Conservation (phyloP, 139 green algal genomes). For the Auxenochlorella pyrenoidosa region DNA sequence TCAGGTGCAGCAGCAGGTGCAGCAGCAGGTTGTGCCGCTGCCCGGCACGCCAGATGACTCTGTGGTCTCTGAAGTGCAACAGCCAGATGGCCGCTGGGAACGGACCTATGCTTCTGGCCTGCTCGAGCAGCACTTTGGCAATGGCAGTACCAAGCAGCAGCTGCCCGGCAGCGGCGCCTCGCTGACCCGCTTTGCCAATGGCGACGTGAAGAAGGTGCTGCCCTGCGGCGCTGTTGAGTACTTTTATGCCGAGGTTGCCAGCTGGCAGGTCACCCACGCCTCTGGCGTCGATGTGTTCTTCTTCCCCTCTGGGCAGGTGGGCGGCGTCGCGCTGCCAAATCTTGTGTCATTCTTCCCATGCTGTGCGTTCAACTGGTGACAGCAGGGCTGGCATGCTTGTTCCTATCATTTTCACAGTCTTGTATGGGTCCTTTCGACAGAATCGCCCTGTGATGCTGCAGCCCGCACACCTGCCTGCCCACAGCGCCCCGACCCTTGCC, state of each 20-base stretch:
- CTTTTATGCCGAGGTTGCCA: conserved; percentile 83
- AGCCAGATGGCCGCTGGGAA: conserved; percentile 74
- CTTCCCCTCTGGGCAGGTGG: conserved; percentile 81
- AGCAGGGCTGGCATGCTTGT: background rate
- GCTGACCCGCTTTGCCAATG: conserved; percentile 84
- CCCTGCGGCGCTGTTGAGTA: conserved; percentile 69
- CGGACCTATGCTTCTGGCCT: conserved; percentile 56
- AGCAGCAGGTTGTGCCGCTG: background rate
- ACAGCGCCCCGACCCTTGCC: no score
- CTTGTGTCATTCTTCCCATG: no score
- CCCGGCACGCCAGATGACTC: background rate
- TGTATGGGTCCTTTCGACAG: no score
- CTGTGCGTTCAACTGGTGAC: no score
- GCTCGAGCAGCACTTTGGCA: conserved; percentile 66
- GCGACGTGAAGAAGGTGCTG: conserved; percentile 80
- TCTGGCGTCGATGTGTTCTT: conserved; percentile 86
- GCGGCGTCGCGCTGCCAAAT: no score
- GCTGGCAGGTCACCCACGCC: conserved; percentile 83
- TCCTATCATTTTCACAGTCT: no score
- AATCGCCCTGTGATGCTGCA: background rate
- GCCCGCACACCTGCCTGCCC: background rate
- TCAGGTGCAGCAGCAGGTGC: background rate
- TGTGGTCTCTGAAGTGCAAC: conserved; percentile 36
- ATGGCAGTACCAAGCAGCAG: conserved; percentile 74
- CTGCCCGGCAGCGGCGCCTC: conserved; percentile 57